Evolutionary conservation across 139 green algal species (phyloP).

Genomic region (Volvox africanus): DNA sequence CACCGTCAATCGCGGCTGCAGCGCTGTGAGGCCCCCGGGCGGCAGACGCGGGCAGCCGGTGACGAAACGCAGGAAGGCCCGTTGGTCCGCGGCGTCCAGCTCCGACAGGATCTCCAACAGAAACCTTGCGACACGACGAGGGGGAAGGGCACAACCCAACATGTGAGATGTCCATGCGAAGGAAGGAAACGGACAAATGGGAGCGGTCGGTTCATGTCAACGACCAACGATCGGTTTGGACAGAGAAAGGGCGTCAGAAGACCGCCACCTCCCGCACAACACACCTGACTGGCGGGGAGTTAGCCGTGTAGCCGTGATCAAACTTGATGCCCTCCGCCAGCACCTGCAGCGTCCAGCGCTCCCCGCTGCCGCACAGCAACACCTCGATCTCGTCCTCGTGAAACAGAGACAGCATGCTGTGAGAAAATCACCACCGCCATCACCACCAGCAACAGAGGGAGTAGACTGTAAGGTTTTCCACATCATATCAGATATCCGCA

Average conservation of each 20-base stretch:
- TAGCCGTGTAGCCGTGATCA: slow-evolving; percentile 93
- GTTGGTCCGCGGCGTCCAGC: slow-evolving; percentile 88
- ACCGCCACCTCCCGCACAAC: background rate
- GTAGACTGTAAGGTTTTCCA: no score
- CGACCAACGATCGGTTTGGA: no score
- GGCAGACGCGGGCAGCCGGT: slow-evolving; percentile 94
- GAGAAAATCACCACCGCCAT: no score
- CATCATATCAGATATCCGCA: no score
- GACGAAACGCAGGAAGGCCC: slow-evolving; percentile 96
- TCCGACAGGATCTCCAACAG: slow-evolving; percentile 93
- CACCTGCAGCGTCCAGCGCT: slow-evolving; percentile 86
- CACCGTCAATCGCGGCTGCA: slow-evolving; percentile 95
- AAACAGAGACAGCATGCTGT: slow-evolving; percentile 72
- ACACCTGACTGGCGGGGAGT: slow-evolving; percentile 62
- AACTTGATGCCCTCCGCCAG: slow-evolving; percentile 93
- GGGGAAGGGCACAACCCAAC: background rate
- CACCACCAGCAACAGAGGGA: no score
- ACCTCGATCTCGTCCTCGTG: slow-evolving; percentile 94
- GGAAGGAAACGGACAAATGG: background rate
- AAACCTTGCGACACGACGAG: slow-evolving; percentile 14
- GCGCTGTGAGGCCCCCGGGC: slow-evolving; percentile 89
- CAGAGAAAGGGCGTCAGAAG: no score
- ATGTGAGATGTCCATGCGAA: background rate
- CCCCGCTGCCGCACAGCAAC: slow-evolving; percentile 91
- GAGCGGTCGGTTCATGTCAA: no score